phyloP scores from a whole-genome alignment of 345 rosid genomes.

The Luvunga scandens region DNA sequence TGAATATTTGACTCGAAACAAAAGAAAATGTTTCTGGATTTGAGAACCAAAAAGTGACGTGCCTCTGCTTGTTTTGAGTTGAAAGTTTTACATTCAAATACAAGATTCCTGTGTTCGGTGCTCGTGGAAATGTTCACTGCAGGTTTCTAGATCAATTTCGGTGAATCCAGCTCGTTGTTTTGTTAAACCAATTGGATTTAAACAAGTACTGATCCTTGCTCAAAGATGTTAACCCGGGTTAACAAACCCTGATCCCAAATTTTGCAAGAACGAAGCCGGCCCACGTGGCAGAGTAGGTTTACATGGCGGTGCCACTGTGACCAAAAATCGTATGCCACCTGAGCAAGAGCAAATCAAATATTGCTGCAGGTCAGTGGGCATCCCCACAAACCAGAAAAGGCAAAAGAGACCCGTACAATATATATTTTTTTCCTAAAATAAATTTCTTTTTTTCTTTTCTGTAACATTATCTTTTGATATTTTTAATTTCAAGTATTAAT shows the following conservation, averaged over 20 bases:
- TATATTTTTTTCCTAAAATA: neutral
- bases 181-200: neutral
- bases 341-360: neutral
- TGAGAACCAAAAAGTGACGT: neutral
- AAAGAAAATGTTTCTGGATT: neutral
- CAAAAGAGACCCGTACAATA: neutral
- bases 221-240: neutral
- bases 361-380: neutral
- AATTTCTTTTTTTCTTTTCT: neutral
- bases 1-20: neutral
- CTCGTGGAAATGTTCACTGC: neutral
- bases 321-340: constrained; percentile 3
- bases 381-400: neutral
- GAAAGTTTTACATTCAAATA: neutral
- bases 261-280: neutral
- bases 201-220: neutral
- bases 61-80: neutral
- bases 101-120: neutral
- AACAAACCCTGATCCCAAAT: neutral
- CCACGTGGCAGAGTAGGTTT: neutral
- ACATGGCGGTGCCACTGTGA: neutral
- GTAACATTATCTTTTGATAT: neutral
- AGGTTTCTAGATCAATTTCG: neutral
- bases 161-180: neutral
- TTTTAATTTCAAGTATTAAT: neutral